These are phyloP conservation scores for Penicillium brevicompactum DNA, from an alignment of 2,329 filamentous ascomycete genomes.

Conservation along the genomic window DNA sequence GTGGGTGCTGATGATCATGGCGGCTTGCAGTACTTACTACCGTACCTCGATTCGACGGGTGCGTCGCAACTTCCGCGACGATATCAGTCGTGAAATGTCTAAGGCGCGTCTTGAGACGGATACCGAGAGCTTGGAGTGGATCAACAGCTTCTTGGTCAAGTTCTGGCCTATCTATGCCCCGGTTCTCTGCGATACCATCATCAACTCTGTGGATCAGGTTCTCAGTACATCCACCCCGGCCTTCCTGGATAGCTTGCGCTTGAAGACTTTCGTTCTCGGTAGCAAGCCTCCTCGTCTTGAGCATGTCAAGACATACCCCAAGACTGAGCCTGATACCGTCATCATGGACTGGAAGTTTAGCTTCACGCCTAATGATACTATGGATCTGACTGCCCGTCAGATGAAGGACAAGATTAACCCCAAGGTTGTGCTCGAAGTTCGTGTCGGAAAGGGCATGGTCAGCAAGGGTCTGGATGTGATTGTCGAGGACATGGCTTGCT, in stretches of 20 bases:
- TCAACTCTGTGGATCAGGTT: slow-evolving; percentile 94
- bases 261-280: slow-evolving; percentile 91
- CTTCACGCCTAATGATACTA: slow-evolving; percentile 92
- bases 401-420: slow-evolving; percentile 96
- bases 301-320: slow-evolving; percentile 97
- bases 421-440: slow-evolving; percentile 92
- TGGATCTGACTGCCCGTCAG: slow-evolving; percentile 87
- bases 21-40: slow-evolving; percentile 90
- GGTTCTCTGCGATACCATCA: slow-evolving; percentile 86
- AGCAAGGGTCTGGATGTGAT: slow-evolving; percentile 97
- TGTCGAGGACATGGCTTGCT: slow-evolving; percentile 96
- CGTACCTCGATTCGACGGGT: slow-evolving; percentile 91
- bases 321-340: slow-evolving; percentile 90
- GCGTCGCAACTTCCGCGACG: slow-evolving; percentile 92
- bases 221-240: slow-evolving; percentile 87
- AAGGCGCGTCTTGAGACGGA: slow-evolving; percentile 88
- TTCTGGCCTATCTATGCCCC: slow-evolving; percentile 99
- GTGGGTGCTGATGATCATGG: slow-evolving; percentile 94
- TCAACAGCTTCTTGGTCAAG: slow-evolving; percentile 97
- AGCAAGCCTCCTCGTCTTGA: slow-evolving; percentile 95
- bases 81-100: slow-evolving; percentile 84
- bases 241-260: slow-evolving; percentile 89
- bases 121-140: slow-evolving; percentile 93
- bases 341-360: slow-evolving; percentile 99
- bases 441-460: slow-evolving; percentile 92